Evolutionary conservation across 2,329 filamentous ascomycete species (phyloP).

Genomic region (Penicillium freii): DNA sequence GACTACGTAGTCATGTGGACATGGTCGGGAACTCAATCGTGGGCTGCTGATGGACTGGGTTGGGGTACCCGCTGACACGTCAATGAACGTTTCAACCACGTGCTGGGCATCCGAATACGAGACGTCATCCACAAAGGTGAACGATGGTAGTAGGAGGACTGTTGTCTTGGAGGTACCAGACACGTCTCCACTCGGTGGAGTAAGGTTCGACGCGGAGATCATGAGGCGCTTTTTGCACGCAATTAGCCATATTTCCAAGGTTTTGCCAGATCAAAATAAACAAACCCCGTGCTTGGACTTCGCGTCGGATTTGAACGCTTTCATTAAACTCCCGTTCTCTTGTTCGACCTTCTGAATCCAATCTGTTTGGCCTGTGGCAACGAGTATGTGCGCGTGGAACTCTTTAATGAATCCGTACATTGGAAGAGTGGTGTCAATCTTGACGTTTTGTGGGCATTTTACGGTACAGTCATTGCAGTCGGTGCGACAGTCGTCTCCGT

Average conservation of each 20-base stretch:
- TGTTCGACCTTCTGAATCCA: not conserved
- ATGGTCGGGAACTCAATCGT: not conserved
- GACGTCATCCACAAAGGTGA: not conserved
- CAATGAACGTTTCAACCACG: not conserved
- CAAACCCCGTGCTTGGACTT: not conserved
- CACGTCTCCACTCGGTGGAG: not conserved
- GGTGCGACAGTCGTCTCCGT: not conserved
- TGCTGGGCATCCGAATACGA: not conserved
- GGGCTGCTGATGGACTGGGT: not conserved
- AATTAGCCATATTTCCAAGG: not conserved
- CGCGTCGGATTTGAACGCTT: not conserved
- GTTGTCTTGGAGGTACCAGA: not conserved
- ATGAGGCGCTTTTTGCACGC: not conserved
- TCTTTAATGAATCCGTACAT: slow-evolving; percentile 1
- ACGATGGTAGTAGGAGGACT: not conserved
- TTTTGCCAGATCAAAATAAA: not conserved
- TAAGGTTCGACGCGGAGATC: not conserved
- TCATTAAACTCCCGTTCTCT: not conserved
- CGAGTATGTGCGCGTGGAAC: not conserved
- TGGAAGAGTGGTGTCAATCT: not conserved
- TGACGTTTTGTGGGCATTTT: not conserved
- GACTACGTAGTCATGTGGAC: slow-evolving; percentile 63
- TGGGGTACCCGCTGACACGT: not conserved
- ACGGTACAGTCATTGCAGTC: not conserved
- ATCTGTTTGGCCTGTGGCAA: not conserved